These are phyloP conservation scores for Suillus lakei DNA, from an alignment of 768 basidiomycete genomes.

Conservation along the genomic window DNA sequence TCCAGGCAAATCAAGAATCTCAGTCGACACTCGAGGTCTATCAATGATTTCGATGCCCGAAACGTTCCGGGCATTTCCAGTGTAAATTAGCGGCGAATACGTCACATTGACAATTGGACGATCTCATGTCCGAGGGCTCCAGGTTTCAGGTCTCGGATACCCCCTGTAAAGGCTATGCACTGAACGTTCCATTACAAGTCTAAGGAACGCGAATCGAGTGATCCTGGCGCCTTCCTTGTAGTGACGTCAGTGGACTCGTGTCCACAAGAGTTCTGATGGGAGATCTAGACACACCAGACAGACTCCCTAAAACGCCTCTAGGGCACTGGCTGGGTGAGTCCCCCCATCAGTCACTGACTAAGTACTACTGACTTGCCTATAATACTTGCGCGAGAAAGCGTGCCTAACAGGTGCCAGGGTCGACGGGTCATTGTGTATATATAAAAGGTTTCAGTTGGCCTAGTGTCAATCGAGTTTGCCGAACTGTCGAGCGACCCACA, in stretches of 20 bases:
- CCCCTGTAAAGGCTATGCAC: not conserved
- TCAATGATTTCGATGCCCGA: not conserved
- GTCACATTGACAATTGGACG: not conserved
- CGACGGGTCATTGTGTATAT: too few species aligned
- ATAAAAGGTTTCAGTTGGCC: too few species aligned
- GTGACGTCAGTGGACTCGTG: conserved; percentile 1
- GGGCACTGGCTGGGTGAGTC: not conserved
- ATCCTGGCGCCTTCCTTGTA: not conserved
- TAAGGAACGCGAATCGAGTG: not conserved
- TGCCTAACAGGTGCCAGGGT: too few species aligned
- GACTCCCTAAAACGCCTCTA: not conserved
- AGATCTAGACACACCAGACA: not conserved
- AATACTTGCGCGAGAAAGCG: too few species aligned
- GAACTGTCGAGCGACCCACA: too few species aligned
- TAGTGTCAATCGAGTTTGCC: too few species aligned
- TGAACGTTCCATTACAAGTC: not conserved
- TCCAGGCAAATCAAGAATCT: not conserved
- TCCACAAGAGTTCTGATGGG: not conserved
- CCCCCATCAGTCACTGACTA: too few species aligned
- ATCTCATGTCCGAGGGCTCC: not conserved
- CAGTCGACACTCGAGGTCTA: not conserved
- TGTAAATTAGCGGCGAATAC: not conserved
- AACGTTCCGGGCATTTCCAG: not conserved
- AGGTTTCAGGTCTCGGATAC: not conserved
- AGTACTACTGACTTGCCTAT: too few species aligned